Base-by-base conservation (phyloP, 1,284 basidiomycete genomes). In the Trichosporon inkin region DNA sequence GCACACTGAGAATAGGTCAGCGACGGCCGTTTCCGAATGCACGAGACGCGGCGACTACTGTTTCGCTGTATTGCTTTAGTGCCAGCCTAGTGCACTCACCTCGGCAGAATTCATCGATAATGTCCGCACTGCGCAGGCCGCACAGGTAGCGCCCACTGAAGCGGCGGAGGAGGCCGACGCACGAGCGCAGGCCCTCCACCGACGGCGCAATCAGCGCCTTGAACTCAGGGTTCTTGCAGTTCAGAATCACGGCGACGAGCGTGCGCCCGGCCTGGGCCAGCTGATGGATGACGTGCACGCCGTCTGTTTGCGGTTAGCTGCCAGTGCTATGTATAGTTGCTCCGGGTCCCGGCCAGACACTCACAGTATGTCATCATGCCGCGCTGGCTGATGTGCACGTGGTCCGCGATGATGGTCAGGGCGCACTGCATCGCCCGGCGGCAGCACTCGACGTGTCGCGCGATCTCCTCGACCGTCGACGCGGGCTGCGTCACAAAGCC, bases 201-300 rank as follows among this genome's bases (percentile, higher is more conserved):
- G 88, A 86, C 34, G 88, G 84, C 13, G 88, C 83, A 55, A 92
- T 90, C 61, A 92, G 77, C 34, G 85, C 84, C 16, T 77, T 60
- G 64, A 79, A 80, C 62, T 89, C 75, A 32, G 75, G 72, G 56
- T 74, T 74, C 53, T 79, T 75, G 68, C 78, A 79, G 57, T 90
- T 90, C 51, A 93, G 81, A 17, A 93, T 80, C 62, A 92, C 84
- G 14, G 90, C 89, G 55, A 93, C 85, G 11, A 93, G 81, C 1
- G 91, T 92, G 51, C 91, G 84, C 5, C 91, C 91, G n/a, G 91
- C 91, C 71, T 92, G 90, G 1, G 91, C 92, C 55, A 93, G 81
- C 74, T 93, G 91, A 72, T 94, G 91, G 52, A 93, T 93, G 61
- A 93, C 90, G 74, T 93, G 90, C 1, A 93, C 90, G 5, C 91